Evolutionary conservation across 257 asterid species (phyloP).

Genomic region (Haberlea rhodopensis): DNA sequence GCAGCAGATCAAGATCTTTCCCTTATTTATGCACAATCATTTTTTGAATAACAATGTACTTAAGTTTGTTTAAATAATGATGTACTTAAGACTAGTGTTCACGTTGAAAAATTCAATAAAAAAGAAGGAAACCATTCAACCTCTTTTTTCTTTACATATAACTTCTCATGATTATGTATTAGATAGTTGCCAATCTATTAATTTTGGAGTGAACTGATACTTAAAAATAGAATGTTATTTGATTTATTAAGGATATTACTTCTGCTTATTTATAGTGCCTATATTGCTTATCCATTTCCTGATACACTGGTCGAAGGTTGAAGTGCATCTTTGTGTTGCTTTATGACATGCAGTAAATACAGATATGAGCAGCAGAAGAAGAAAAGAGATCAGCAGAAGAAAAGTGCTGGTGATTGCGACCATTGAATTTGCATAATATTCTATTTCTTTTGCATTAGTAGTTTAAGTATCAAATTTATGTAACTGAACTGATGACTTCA

Average conservation of each 20-base stretch:
- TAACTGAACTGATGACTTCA: constrained; percentile 31
- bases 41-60: no score
- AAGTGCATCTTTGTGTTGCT: constrained; percentile 18
- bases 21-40: no score
- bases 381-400: constrained; percentile 96
- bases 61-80: no score
- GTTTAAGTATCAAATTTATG: constrained; percentile 11
- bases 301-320: constrained; percentile 12
- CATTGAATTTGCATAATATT: constrained; percentile 8
- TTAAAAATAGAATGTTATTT: neutral
- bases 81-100: no score
- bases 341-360: constrained; percentile 58
- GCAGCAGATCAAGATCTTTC: no score
- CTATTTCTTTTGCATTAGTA: constrained; percentile 20
- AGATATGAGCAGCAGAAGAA: constrained; percentile 90
- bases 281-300: neutral
- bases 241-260: neutral
- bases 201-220: constrained; percentile 9
- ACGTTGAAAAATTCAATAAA: no score
- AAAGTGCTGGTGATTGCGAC: constrained; percentile 56
- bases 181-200: neutral
- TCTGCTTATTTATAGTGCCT: constrained; percentile 9
- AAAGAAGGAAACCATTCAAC: no score
- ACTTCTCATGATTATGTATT: constrained; percentile 9
- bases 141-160: no score